phyloP scores from a whole-genome alignment of 1,284 basidiomycete genomes.

The Tylopilus sp. region DNA sequence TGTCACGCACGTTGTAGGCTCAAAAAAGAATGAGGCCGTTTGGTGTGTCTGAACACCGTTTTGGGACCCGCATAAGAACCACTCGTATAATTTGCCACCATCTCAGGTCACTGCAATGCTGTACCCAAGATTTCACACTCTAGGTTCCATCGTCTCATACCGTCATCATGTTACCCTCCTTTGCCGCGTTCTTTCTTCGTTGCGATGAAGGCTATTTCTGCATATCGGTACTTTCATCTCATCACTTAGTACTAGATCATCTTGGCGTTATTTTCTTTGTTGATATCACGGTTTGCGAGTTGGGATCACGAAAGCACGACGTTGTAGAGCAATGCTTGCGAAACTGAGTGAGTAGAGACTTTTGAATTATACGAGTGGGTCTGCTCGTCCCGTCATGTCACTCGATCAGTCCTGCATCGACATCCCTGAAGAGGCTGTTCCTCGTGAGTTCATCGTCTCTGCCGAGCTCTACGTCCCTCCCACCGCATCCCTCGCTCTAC shows the following conservation, averaged over 20 bases:
- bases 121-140: conserved; percentile 9
- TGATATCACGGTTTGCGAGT: conserved; percentile 15
- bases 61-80: conserved; percentile 1
- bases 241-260: conserved; percentile 13
- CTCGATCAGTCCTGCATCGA: conserved; percentile 12
- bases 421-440: conserved; percentile 6
- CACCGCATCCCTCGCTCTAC: conserved; percentile 45
- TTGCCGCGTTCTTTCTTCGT: conserved; percentile 8
- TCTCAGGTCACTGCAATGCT: conserved; percentile 7
- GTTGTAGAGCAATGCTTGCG: conserved; percentile 3
- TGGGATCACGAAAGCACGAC: conserved; percentile 1
- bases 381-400: conserved; percentile 16
- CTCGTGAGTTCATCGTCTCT: conserved; percentile 45
- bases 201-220: conserved; percentile 18
- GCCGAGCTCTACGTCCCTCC: conserved; percentile 64
- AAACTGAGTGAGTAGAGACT: not conserved
- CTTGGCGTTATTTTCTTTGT: conserved; percentile 10
- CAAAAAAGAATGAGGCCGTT: conserved; percentile 24
- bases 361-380: not conserved
- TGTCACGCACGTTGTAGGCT: conserved; percentile 12
- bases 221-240: conserved; percentile 8
- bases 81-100: conserved; percentile 16
- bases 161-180: conserved; percentile 12
- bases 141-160: conserved; percentile 14
- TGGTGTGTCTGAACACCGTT: not conserved